Evolutionary conservation across 2,329 filamentous ascomycete genomes (phyloP).

Genomic region (Domatiomyces catenatus): DNA sequence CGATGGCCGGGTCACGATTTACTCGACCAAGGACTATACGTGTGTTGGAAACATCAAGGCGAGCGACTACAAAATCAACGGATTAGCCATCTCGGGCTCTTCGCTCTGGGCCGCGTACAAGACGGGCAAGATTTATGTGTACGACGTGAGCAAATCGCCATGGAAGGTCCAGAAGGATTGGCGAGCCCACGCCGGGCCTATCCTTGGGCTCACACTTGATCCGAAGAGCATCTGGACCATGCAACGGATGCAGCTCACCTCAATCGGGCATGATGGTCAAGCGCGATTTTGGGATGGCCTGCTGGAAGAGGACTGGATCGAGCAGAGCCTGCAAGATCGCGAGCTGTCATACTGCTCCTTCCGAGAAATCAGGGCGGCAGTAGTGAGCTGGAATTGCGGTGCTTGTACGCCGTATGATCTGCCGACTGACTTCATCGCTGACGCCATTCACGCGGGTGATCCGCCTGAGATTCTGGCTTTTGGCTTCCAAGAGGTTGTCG

Average conservation of each 20-base stretch:
- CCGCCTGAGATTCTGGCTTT: conserved; percentile 85
- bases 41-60: conserved; percentile 71
- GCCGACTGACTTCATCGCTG: conserved; percentile 60
- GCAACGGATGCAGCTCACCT: conserved; percentile 69
- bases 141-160: conserved; percentile 65
- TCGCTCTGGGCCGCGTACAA: conserved; percentile 90
- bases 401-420: conserved; percentile 82
- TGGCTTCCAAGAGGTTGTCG: conserved; percentile 96
- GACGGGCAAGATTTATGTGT: conserved; percentile 84
- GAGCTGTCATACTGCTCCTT: conserved; percentile 77
- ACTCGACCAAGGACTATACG: conserved; percentile 59
- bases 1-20: conserved; percentile 91
- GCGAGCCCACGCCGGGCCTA: conserved; percentile 73
- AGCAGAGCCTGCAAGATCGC: conserved; percentile 68
- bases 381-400: conserved; percentile 94
- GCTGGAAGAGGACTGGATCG: conserved; percentile 88
- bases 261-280: conserved; percentile 73
- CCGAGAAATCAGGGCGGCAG: conserved; percentile 59
- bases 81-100: conserved; percentile 62
- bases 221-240: conserved; percentile 70
- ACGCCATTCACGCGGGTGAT: conserved; percentile 59
- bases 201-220: conserved; percentile 64
- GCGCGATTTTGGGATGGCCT: conserved; percentile 83
- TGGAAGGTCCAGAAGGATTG: conserved; percentile 92
- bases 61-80: conserved; percentile 90